phyloP scores from a whole-genome alignment of 2,329 filamentous ascomycete genomes.

The Aspergillus quadrilineatus region DNA sequence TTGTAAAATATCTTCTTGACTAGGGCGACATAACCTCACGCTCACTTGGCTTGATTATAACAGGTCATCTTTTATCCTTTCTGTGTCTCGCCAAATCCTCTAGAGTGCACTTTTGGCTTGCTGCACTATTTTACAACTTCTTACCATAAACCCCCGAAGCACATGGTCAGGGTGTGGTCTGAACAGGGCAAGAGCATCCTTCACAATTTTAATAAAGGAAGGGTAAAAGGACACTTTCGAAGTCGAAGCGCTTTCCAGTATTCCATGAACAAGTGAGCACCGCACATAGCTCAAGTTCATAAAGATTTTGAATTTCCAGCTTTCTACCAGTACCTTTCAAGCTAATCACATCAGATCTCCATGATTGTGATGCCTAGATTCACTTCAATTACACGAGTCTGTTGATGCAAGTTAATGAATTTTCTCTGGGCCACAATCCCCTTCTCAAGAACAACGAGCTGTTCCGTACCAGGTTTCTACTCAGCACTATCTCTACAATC shows the following conservation, averaged over 20 bases:
- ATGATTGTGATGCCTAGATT: slow-evolving; percentile 17
- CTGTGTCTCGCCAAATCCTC: neutral
- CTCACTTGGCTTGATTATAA: no score
- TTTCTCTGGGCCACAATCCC: slow-evolving; percentile 9
- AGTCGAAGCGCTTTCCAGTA: slow-evolving; percentile 14
- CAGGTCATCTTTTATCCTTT: neutral
- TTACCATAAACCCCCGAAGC: neutral
- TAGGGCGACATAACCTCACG: no score
- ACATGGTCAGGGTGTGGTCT: slow-evolving; percentile 14
- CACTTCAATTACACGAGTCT: slow-evolving; percentile 15
- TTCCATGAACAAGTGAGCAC: slow-evolving; percentile 16
- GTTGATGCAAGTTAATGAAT: slow-evolving; percentile 14
- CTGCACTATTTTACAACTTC: neutral
- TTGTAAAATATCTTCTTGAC: no score
- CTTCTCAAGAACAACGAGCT: slow-evolving; percentile 19
- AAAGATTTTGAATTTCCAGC: neutral
- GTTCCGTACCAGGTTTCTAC: slow-evolving; percentile 21
- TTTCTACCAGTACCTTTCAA: slow-evolving; percentile 1
- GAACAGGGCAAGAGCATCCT: slow-evolving; percentile 9
- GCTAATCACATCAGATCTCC: slow-evolving; percentile 19
- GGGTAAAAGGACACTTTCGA: slow-evolving; percentile 25
- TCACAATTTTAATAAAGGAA: slow-evolving; percentile 22
- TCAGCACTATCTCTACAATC: slow-evolving; percentile 12
- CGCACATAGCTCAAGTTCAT: neutral
- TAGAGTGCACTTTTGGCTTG: neutral